Conservation (phyloP, 495 filamentous ascomycete species). For the Bacidia gigantensis region DNA sequence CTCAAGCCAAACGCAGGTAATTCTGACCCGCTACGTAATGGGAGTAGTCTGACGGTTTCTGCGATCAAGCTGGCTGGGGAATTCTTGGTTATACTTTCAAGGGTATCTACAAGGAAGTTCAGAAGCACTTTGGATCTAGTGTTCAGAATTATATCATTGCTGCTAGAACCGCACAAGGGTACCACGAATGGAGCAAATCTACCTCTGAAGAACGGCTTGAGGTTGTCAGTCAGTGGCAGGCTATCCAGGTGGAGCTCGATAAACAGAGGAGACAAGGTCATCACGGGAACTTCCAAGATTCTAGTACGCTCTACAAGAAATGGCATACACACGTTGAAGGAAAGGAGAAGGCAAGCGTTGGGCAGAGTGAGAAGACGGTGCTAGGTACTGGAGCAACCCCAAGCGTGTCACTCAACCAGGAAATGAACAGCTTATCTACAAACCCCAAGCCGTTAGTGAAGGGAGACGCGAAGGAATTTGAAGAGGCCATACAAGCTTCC, state of each 20-base stretch:
- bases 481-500: constrained; percentile 52
- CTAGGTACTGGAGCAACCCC: constrained; percentile 8
- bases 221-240: constrained; percentile 44
- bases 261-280: constrained; percentile 23
- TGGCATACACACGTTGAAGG: constrained; percentile 24
- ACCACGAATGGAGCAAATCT: constrained; percentile 40
- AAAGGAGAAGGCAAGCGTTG: constrained; percentile 27
- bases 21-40: constrained; percentile 11
- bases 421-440: not conserved
- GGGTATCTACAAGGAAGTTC: constrained; percentile 61
- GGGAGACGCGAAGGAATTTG: constrained; percentile 37
- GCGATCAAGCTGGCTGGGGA: constrained; percentile 37
- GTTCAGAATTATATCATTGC: constrained; percentile 59
- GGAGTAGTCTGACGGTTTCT: not conserved
- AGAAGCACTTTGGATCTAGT: constrained; percentile 45
- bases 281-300: constrained; percentile 16
- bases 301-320: constrained; percentile 28
- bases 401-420: constrained; percentile 12
- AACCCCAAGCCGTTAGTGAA: constrained; percentile 5
- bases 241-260: constrained; percentile 38
- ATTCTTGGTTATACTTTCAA: constrained; percentile 61
- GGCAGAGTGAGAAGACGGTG: constrained; percentile 21
- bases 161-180: constrained; percentile 57
- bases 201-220: constrained; percentile 40
- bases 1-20: constrained; percentile 57